Evolutionary conservation across 2,329 filamentous ascomycete genomes (phyloP), one percentile per base, ranked within the genome.

Genomic region (Colletotrichum truncatum): DNA sequence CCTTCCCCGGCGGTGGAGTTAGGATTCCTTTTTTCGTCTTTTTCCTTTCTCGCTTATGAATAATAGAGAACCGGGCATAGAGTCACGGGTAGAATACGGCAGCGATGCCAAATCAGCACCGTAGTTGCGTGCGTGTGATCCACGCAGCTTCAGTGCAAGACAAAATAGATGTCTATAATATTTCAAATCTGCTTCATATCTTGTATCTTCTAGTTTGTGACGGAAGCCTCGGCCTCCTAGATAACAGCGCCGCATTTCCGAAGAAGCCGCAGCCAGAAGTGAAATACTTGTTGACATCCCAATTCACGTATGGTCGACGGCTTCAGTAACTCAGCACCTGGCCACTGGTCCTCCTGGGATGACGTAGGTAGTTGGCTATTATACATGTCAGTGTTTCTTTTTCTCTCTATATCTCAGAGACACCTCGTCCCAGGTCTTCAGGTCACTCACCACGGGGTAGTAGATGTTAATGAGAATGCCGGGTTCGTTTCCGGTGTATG

Each of bases 381-480:
- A 14, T 10, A 21, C 14, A 16, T 51, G 36, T 63, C 12, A 36
- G 14, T 21, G 21, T 8, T n/a, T n/a, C n/a, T n/a, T n/a, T n/a
- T n/a, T n/a, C n/a, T n/a, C n/a, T n/a, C n/a, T n/a, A n/a, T n/a
- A n/a, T n/a, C n/a, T n/a, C n/a, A n/a, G n/a, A n/a, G n/a, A n/a
- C n/a, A n/a, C n/a, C n/a, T n/a, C n/a, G n/a, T n/a, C n/a, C n/a
- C n/a, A n/a, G 43, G 10, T 28, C 3, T 12, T 25, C n/a, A 6
- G 5, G 12, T 11, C 10, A 56, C 64, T 67, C 34, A 67, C 64
- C 52, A 67, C 54, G 12, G 64, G 64, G 18, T 64, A 64, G 53
- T 67, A 67, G 4, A 67, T 59, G 41, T 67, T 67, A 48, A 67
- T 59, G 45, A 67, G n/a, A 39, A 67, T 64, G n/a, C 64, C 64